Evolutionary conservation across 164 flowering plant genomes (phyloP), one percentile per base, ranked within the genome.

Genomic region (Stephania cephalantha): DNA sequence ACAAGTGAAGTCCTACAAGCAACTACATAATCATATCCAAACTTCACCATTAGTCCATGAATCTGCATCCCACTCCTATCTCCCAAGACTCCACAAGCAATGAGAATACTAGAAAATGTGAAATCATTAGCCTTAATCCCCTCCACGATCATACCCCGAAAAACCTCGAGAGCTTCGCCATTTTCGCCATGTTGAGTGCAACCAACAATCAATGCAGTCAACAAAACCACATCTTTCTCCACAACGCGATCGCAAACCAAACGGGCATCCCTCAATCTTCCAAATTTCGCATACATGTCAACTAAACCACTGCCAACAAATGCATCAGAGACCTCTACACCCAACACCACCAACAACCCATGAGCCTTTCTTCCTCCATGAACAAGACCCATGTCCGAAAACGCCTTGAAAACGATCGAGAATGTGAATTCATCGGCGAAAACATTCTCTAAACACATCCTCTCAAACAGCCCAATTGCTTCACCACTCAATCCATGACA

Each of bases 181-280:
- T 81, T 81, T 76, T 79, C 78, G 9, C 87, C 88, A 53, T 78
- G 72, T 72, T 82, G 87, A 48, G 84, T 76, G 76, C 82, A 89
- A 76, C 90, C 94, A 35, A 87, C 90, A 73, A 91, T 85, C 80
- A 89, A 82, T 22, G 90, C 80, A 0, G 89, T 85, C 72, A 83
- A 75, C 83, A 89, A 64, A 35, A 86, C 90, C 35, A 88, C 89
- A 77, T 88, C 90, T 75, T 85, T 90, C 70, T 83, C 84, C 76
- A 68, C 64, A 73, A 80, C 82, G 9, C 79, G 68, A 66, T 84
- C 79, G 1, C 79, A 80, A 18, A 89, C 85, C 70, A 74, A 42
- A 22, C 78, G 78, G 4, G 90, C 87, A 71, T 88, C 87, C 71
- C 71, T 77, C 79, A 89, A 44, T 58, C 71, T 78, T 46, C 88